Evolutionary conservation across 2,329 filamentous ascomycete genomes (phyloP), one percentile per base, ranked within the genome.

Genomic region (Aspergillus sp.): DNA sequence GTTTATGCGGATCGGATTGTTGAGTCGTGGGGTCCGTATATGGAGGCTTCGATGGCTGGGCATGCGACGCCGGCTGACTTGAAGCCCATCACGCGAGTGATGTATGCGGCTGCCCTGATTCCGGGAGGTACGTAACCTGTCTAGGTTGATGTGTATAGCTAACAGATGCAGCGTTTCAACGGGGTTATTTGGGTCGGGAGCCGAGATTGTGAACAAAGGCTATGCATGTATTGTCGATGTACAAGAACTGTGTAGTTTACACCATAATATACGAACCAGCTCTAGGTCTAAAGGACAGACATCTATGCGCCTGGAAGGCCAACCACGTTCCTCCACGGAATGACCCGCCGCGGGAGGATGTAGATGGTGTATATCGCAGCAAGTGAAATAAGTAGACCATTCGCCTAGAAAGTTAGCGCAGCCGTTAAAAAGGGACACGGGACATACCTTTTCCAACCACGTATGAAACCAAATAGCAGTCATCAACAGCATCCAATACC

Each of bases 381-480:
- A 27, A 81, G 68, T 6, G 82, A 81, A 42, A 83, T 72, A 20
- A 77, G 37, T 34, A 84, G 66, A 1, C 82, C 82, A 27, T 79
- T 81, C 55, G 82, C 68, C 80, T 82, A 55, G 11, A 56, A 30
- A 11, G 44, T 64, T 61, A 64, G 59, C 61, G 11, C 8, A 40
- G 19, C 15, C 22, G 20, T 20, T 22, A 7, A 30, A 44, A 33
- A n/a, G 12, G 0, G 64, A 74, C 57, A 75, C 70, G 53, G 51
- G 52, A 72, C 82, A 69, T 68, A 90, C 89, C 88, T 98, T 99
- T 79, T 99, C 95, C 68, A 96, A 88, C 93, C 93, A 98, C 0
- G 95, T 99, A 75, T 99, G 95, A 70, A 99, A 99, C 81, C 93
- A 99, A 40, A 96, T 93, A 3, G 93, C 93, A 41, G 95, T 99